A percentile compares a stretch with the other conserved stretches of the same genome.
Conservation (phyloP, 2,329 filamentous ascomycete genomes). For the Neocucurbitaria cava region DNA sequence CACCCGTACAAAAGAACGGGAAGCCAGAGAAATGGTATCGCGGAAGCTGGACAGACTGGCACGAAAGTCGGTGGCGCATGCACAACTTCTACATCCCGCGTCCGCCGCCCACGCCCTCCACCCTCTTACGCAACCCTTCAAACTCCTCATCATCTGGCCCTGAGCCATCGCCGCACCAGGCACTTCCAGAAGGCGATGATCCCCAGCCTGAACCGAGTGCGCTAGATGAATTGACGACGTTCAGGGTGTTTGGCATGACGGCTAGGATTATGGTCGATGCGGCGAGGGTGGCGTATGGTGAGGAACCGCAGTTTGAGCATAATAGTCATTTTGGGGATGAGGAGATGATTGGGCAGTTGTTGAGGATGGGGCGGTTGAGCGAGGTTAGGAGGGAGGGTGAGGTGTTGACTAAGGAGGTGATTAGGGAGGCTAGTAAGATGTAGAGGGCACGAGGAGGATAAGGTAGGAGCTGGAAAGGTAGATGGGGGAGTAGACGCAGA, state of each 20-base stretch:
- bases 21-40: conserved; percentile 77
- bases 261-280: conserved; percentile 88
- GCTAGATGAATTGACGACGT: conserved; percentile 61
- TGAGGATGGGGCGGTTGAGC: conserved; percentile 63
- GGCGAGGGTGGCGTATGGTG: conserved; percentile 80
- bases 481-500: background rate
- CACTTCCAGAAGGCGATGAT: conserved; percentile 25
- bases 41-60: conserved; percentile 81
- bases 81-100: conserved; percentile 89
- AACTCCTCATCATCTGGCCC: conserved; percentile 1
- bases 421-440: conserved; percentile 60
- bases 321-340: conserved; percentile 71
- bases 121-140: conserved; percentile 9
- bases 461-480: too few relatives aligned
- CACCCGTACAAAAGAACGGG: conserved; percentile 48
- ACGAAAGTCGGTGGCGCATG: conserved; percentile 79
- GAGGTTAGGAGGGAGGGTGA: conserved; percentile 60
- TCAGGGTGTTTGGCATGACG: conserved; percentile 95
- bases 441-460: conserved; percentile 2
- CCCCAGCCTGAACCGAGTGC: conserved; percentile 47
- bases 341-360: conserved; percentile 65
- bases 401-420: conserved; percentile 59
- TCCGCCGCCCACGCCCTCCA: conserved; percentile 20
- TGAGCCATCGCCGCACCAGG: conserved; percentile 1
- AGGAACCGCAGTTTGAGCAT: conserved; percentile 84